phyloP scores from a whole-genome alignment of 1,139 yeast genomes.

The Saccharomyces pastorianus region DNA sequence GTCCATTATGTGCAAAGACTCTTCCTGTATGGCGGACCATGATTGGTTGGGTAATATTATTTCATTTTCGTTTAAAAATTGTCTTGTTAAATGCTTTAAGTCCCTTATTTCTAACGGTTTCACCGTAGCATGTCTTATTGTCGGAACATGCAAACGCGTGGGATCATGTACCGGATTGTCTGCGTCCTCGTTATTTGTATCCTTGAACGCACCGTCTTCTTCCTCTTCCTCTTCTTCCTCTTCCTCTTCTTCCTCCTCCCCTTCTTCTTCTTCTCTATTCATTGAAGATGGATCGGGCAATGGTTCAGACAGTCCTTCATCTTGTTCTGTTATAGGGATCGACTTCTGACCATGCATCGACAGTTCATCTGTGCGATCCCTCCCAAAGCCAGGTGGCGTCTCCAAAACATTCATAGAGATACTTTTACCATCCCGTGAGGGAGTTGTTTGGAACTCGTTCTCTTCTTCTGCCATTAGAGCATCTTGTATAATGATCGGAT shows the following conservation, averaged over 20 bases:
- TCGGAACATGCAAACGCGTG: background rate
- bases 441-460: background rate
- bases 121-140: background rate
- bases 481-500: conserved; percentile 9
- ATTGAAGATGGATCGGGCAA: no score
- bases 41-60: conserved; percentile 7
- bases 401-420: background rate
- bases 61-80: conserved; percentile 4
- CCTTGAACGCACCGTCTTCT: background rate
- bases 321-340: background rate
- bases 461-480: background rate
- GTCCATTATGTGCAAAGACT: conserved; percentile 5
- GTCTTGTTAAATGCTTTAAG: background rate
- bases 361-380: background rate
- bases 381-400: background rate
- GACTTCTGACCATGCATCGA: background rate
- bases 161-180: background rate
- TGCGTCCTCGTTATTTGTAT: background rate
- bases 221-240: background rate
- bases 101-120: background rate
- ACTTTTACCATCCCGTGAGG: background rate
- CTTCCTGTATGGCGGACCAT: conserved; percentile 10
- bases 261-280: no score
- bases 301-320: background rate
- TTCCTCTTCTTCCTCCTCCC: no score